Base-by-base conservation (phyloP, 148 eudicot genomes). In the Rhododendron kiyosumense region DNA sequence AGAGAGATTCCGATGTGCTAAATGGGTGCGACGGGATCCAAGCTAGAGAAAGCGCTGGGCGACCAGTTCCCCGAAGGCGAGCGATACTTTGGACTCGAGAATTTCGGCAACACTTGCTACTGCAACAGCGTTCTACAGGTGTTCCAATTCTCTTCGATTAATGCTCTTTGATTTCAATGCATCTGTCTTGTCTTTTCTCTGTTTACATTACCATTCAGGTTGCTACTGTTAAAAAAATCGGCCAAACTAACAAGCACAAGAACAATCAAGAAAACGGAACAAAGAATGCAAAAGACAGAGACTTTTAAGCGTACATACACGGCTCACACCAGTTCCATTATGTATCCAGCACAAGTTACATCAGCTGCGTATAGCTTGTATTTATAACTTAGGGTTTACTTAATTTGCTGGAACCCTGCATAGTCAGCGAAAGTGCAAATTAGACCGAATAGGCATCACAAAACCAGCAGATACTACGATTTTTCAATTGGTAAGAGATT, bases 41-140 rank as follows among this genome's bases (percentile, higher is more conserved):
- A 92, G 90, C 93, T 94, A 51, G 98, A 94, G 92, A 94, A 94
- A 88, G 96, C 95, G 83, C 93, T 94, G 4, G 98, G 98, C 32
- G 98, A 94, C 87, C 98, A 94, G 65, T 94, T 94, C 73, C 98
- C 98, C 41, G 98, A 94, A 90, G 96, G 96, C 86, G 98, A 94
- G 75, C 93, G 95, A 4, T 94, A 93, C 84, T 94, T 94, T 46
- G 98, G 98, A 12, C 93, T 94, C 86, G 98, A 93, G 83, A 94
- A 94, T 87, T 94, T 94, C 81, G 96, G 98, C 81, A 94, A 94
- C 79, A 95, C 98, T 83, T 95, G 98, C 88, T 95, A 95, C 81
- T 94, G 96, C 84, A 95, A 95, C 88, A 94, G 96, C 85, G 98
- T 95, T 75, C 88, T 95, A 84, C 98, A 95, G 98, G 98, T 95